Evolutionary conservation across 495 filamentous ascomycete species (phyloP).

Genomic region (Pyrenula aspistea): DNA sequence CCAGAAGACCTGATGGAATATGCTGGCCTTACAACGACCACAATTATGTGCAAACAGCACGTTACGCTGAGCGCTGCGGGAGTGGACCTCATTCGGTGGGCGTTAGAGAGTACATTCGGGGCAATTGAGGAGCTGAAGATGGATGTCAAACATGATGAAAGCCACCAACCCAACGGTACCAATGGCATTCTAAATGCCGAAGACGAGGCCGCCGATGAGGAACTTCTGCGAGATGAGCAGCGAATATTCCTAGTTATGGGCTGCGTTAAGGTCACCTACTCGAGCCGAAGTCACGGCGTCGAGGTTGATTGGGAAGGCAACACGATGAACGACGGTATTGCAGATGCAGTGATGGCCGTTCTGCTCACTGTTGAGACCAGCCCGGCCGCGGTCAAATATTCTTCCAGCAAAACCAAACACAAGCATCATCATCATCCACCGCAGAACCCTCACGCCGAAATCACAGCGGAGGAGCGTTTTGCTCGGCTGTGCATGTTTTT

Average conservation of each 20-base stretch:
- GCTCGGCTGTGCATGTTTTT: slow-evolving; percentile 86
- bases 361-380: slow-evolving; percentile 81
- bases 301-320: slow-evolving; percentile 97
- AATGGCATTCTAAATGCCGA: slow-evolving; percentile 25
- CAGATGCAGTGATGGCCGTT: slow-evolving; percentile 87
- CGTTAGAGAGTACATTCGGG: slow-evolving; percentile 86
- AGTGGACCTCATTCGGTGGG: slow-evolving; percentile 85
- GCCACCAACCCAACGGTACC: slow-evolving; percentile 15
- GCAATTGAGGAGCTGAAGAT: slow-evolving; percentile 55
- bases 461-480: slow-evolving; percentile 62
- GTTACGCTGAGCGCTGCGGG: slow-evolving; percentile 78
- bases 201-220: slow-evolving; percentile 37
- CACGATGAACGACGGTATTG: slow-evolving; percentile 92
- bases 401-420: slow-evolving; percentile 33
- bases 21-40: slow-evolving; percentile 86
- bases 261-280: slow-evolving; percentile 63
- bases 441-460: slow-evolving; percentile 58
- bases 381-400: slow-evolving; percentile 90
- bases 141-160: slow-evolving; percentile 23
- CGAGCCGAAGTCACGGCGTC: slow-evolving; percentile 55
- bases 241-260: slow-evolving; percentile 78
- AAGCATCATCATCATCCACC: slow-evolving; percentile 35
- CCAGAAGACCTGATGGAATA: slow-evolving; percentile 92
- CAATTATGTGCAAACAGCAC: slow-evolving; percentile 80
- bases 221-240: slow-evolving; percentile 27